Percentiles rank a stretch among this genome's conserved stretches.
phyloP scores from a whole-genome alignment of 2,329 filamentous ascomycete species.

The Teratosphaeria pseudoeucalypti region DNA sequence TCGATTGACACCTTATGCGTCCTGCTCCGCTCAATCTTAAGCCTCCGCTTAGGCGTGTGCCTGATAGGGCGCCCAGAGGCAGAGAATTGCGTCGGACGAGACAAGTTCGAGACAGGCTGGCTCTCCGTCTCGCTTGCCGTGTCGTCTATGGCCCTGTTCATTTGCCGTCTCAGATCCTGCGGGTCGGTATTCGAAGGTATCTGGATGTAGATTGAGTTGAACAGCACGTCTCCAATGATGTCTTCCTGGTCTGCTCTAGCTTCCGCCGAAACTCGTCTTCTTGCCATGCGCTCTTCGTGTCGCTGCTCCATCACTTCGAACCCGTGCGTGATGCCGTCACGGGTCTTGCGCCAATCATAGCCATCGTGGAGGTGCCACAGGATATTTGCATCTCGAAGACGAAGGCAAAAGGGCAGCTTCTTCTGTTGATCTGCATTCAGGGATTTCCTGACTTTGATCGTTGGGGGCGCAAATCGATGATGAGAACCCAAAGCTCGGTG shows the following conservation, averaged over 20 bases:
- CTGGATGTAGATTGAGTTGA: conserved; percentile 97
- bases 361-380: conserved; percentile 98
- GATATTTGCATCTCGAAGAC: conserved; percentile 75
- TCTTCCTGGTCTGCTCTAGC: conserved; percentile 63
- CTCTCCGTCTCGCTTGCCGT: conserved; percentile 81
- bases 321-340: conserved; percentile 75
- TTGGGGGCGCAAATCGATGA: conserved; percentile 23
- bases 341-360: conserved; percentile 87
- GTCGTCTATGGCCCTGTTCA: conserved; percentile 83
- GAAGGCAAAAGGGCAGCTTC: conserved; percentile 53
- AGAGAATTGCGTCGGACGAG: conserved; percentile 43
- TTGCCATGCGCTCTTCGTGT: conserved; percentile 60
- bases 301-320: conserved; percentile 79
- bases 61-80: conserved; percentile 18
- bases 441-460: conserved; percentile 2
- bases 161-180: conserved; percentile 66
- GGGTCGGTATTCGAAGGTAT: conserved; percentile 75
- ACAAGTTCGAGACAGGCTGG: conserved; percentile 57
- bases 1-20: conserved; percentile 95
- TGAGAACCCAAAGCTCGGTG: conserved; percentile 18
- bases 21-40: conserved; percentile 74
- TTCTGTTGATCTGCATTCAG: neutral
- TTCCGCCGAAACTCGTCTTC: conserved; percentile 45
- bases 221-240: conserved; percentile 87
- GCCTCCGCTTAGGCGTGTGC: conserved; percentile 26